phyloP scores from a whole-genome alignment of 2,329 filamentous ascomycete genomes.

The Ophiostoma australiae region DNA sequence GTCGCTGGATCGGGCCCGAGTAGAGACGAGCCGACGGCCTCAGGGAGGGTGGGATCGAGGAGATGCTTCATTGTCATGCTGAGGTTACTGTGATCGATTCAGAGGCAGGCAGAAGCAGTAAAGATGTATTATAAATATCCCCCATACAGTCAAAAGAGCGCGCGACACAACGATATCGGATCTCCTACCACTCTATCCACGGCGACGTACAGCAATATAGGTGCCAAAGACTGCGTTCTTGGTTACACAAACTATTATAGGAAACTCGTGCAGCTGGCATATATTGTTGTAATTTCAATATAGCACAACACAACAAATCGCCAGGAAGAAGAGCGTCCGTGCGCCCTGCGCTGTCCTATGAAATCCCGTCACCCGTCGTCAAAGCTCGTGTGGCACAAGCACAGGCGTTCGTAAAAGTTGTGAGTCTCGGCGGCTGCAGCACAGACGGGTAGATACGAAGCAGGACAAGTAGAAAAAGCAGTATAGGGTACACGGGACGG shows the following conservation, averaged over 20 bases:
- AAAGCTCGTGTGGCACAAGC: background rate
- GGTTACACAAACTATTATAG: background rate
- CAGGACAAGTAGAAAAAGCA: background rate
- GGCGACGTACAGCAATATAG: background rate
- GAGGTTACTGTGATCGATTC: background rate
- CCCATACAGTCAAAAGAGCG: background rate
- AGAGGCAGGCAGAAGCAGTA: background rate
- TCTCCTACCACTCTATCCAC: background rate
- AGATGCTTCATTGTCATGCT: background rate
- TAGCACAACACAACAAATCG: background rate
- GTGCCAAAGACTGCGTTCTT: background rate
- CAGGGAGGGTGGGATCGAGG: background rate
- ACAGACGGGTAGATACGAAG: background rate
- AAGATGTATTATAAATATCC: background rate
- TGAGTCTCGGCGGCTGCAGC: background rate
- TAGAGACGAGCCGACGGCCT: background rate
- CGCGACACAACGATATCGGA: slow-evolving; percentile 2
- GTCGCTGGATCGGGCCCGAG: slow-evolving; percentile 1
- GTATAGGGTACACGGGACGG: background rate
- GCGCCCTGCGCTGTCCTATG: background rate
- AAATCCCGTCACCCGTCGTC: background rate
- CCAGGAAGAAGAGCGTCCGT: background rate
- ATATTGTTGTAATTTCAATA: background rate
- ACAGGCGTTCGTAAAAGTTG: background rate
- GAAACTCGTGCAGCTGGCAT: background rate